These are phyloP conservation scores for Penicillium flavigenum DNA, from an alignment of 495 filamentous ascomycete species.

Conservation along the genomic window DNA sequence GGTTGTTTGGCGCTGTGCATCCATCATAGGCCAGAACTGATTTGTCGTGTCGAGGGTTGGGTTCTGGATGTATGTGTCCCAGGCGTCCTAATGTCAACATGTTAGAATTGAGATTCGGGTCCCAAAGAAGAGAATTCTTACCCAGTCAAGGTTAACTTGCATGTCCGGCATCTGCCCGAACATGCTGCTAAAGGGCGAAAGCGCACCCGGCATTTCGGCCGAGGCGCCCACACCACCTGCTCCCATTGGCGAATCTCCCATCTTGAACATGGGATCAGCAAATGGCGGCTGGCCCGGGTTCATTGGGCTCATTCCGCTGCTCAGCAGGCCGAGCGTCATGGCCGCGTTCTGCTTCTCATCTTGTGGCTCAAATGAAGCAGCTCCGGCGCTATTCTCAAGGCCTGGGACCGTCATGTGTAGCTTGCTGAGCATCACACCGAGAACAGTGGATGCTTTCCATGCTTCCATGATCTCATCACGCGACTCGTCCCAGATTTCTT, in stretches of 20 bases:
- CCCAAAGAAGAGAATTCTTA: constrained; percentile 38
- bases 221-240: constrained; percentile 32
- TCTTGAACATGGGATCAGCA: constrained; percentile 34
- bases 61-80: constrained; percentile 57
- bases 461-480: constrained; percentile 81
- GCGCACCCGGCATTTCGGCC: constrained; percentile 37
- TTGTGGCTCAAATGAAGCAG: constrained; percentile 33
- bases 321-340: constrained; percentile 78
- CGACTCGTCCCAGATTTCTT: constrained; percentile 74
- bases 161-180: constrained; percentile 62
- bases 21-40: constrained; percentile 49
- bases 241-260: constrained; percentile 32
- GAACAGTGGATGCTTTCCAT: constrained; percentile 74
- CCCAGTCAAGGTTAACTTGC: constrained; percentile 75
- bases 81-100: constrained; percentile 45
- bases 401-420: constrained; percentile 49
- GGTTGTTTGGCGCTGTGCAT: constrained; percentile 32
- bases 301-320: constrained; percentile 66
- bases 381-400: constrained; percentile 26
- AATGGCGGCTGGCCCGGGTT: constrained; percentile 40
- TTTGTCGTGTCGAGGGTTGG: constrained; percentile 45
- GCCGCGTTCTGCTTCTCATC: constrained; percentile 64
- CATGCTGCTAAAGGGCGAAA: constrained; percentile 56
- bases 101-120: constrained; percentile 17
- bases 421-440: constrained; percentile 78